Evolutionary conservation across 139 green algal genomes (phyloP).

Genomic region (Volvox africanus): DNA sequence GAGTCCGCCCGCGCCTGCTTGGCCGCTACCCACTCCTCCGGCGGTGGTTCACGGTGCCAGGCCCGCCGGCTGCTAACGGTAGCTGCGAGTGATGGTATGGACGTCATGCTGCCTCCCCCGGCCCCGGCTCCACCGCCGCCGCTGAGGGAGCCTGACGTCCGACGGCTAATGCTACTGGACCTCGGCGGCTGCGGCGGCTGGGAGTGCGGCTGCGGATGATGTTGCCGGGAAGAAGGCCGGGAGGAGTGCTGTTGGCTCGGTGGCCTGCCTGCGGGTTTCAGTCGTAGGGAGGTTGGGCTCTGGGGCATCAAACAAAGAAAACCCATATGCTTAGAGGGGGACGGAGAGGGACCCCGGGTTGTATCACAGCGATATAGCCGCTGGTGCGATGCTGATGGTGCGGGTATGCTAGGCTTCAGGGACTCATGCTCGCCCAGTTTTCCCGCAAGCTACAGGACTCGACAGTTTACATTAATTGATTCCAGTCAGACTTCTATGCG

Average conservation of each 20-base stretch:
- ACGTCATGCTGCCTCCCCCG: not conserved
- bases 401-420: too few relatives aligned
- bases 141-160: not conserved
- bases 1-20: slow-evolving; percentile 3
- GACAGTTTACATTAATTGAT: too few relatives aligned
- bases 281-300: too few relatives aligned
- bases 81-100: not conserved
- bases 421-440: too few relatives aligned
- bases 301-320: too few relatives aligned
- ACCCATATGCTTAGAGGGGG: too few relatives aligned
- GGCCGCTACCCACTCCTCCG: slow-evolving; percentile 22
- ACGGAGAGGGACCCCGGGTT: too few relatives aligned
- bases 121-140: not conserved
- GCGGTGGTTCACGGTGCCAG: slow-evolving; percentile 21
- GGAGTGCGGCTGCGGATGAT: not conserved
- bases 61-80: not conserved
- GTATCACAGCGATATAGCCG: too few relatives aligned
- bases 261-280: not conserved
- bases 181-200: not conserved
- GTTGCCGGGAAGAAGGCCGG: not conserved
- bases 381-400: too few relatives aligned
- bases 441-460: too few relatives aligned
- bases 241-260: not conserved
- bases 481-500: too few relatives aligned
- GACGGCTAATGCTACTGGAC: not conserved